Base-by-base conservation (phyloP, 371 early-diverging fungal species). In the Apophysomyces ossiformis region DNA sequence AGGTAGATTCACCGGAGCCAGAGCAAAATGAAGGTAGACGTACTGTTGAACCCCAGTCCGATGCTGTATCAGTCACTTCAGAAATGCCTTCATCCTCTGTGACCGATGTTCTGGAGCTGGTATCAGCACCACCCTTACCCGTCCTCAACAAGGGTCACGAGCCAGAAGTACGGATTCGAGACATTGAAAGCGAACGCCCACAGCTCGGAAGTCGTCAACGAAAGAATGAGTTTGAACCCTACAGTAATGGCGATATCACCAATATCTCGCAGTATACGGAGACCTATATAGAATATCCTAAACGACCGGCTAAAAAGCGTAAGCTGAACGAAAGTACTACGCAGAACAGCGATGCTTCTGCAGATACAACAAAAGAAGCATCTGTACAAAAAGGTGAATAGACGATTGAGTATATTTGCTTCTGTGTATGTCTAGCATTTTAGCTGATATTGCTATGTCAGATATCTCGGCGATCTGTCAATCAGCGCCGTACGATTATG, bases 141-240 rank as follows among this genome's bases (percentile, higher is more conserved):
- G 60, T 69, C 11, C 54, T 75, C n/a, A 66, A 78, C 47, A 67
- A 65, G 2, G 69, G 61, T 9, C 44, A 71, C 37, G 76, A 79
- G 18, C 84, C 84, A 5, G 45, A 39, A 8, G 75, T 83, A 12
- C 66, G 71, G 7, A 63, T 79, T 15, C 54, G 79, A 57, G 77
- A 83, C 65, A 72, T 80, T 32, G 84, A 83, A 60, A 21, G 61
- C 11, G 79, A 79, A 35, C 75, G 76, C 37, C 84, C 81, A 32
- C 74, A 78, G 41, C 66, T 70, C 1, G 82, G 83, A 15, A 77
- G 81, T 66, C 78, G 88, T 35, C 73, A 82, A 38, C 76, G 87
- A 68, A 87, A 85, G 68, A 87, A 85, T 47, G 90, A 89, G 64
- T 86, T 87, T 69, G 90, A 89, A 57, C 91, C 90, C 6, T 83